These are phyloP conservation scores for Streptanthus diversifolius DNA, from an alignment of 345 rosid genomes.

Conservation along the genomic window DNA sequence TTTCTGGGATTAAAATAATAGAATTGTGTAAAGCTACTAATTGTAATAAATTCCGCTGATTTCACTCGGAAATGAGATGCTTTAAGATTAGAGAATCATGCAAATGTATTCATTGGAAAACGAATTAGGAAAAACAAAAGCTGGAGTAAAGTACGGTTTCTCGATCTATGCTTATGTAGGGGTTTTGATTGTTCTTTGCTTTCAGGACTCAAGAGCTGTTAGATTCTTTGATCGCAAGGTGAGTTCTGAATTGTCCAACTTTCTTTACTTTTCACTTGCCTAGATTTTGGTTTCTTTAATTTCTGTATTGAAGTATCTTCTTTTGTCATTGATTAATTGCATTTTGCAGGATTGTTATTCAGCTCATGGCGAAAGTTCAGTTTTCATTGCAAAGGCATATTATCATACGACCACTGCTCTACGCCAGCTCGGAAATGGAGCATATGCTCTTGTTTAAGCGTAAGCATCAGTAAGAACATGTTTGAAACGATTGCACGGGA, in stretches of 20 bases:
- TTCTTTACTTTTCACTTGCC: background rate
- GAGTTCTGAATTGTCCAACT: constrained; percentile 25
- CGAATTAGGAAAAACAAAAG: background rate
- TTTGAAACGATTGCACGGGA: constrained; percentile 82
- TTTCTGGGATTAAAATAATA: background rate
- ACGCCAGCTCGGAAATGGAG: constrained; percentile 72
- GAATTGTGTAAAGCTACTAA: background rate
- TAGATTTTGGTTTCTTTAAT: background rate
- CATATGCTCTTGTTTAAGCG: constrained; percentile 78
- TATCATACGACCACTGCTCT: constrained; percentile 82
- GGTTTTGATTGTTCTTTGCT: constrained; percentile 3
- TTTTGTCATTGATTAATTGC: background rate
- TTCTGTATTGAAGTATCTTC: no score
- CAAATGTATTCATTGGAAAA: background rate
- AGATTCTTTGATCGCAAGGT: constrained; percentile 94
- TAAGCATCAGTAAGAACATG: constrained; percentile 78
- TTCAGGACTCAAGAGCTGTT: constrained; percentile 81
- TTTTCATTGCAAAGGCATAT: constrained; percentile 82
- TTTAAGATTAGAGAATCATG: constrained; percentile 1
- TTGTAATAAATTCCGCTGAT: background rate
- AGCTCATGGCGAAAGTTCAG: constrained; percentile 89
- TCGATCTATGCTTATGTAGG: background rate
- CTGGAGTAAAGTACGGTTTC: background rate
- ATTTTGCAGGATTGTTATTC: constrained; percentile 80
- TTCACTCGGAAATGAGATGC: background rate